A percentile compares a stretch with the other conserved stretches of the same genome.
phyloP scores from a whole-genome alignment of 1,284 basidiomycete genomes.

The Rhodotorula glutinis region DNA sequence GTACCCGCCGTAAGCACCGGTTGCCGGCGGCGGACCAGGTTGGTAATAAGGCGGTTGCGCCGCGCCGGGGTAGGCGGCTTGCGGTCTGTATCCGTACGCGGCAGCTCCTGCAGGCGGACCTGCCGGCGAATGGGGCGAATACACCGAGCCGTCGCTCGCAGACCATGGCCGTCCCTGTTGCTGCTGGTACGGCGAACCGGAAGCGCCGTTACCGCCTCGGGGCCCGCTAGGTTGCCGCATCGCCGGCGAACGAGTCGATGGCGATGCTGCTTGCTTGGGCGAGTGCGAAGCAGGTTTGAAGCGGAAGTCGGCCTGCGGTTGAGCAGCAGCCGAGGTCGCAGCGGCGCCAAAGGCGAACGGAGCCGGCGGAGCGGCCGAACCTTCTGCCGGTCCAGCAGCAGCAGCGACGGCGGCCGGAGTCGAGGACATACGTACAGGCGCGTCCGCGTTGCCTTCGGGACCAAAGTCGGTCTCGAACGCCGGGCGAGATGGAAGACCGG shows the following conservation, averaged over 20 bases:
- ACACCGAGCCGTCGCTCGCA: background rate
- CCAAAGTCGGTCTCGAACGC: slow-evolving; percentile 10
- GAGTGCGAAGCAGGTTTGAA: background rate
- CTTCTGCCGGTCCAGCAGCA: background rate
- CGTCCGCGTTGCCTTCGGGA: background rate
- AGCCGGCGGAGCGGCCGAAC: background rate
- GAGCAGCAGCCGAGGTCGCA: slow-evolving; percentile 1
- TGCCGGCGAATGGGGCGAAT: background rate
- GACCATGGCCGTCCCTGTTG: background rate
- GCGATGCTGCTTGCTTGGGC: background rate
- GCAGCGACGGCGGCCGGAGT: background rate
- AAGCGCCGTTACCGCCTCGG: background rate
- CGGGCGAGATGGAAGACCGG: slow-evolving; percentile 14
- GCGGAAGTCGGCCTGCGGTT: background rate
- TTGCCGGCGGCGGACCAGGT: background rate
- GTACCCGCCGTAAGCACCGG: slow-evolving; percentile 1
- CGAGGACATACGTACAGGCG: slow-evolving; percentile 1
- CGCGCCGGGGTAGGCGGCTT: background rate
- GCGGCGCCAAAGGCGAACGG: slow-evolving; percentile 5
- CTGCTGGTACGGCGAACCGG: background rate
- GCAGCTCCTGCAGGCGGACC: background rate
- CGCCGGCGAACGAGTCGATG: background rate
- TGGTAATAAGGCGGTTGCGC: background rate
- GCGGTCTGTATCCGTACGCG: background rate
- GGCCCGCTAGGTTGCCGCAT: background rate